Evolutionary conservation across 139 green algal species (phyloP), one percentile per base, ranked within the genome.

Genomic region (Edaphochlamys debaryana): DNA sequence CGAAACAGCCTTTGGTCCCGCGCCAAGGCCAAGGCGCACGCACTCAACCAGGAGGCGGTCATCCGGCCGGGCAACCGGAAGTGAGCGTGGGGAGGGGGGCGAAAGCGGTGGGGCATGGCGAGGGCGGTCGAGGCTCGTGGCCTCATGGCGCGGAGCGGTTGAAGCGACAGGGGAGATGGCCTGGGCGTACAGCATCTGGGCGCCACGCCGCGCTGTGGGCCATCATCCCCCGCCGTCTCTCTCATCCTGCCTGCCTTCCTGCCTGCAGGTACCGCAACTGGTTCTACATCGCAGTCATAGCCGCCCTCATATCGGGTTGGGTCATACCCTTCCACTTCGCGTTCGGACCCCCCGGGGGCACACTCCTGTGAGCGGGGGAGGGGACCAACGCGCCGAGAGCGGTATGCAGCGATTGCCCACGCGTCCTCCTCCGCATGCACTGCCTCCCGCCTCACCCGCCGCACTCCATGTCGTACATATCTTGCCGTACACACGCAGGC

Each of bases 311-410:
- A 11, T 67, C 42, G 22, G 76, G 76, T 32, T 82, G 76, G 76
- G 76, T 72, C 42, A 13, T 82, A 7, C 76, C 76, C 22, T 82
- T 74, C 63, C 76, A 82, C 8, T 73, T 66, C 22, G 63, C 76
- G 6, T 82, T 82, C 19, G 4, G 32, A 40, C 56, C 69, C 36
- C 37, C 73, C 4, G 76, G 76, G 19, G 76, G 63, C 7, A n/a
- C 66, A 4, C 63, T 82, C 19, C 1, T 0, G 76, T 82, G 29
- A 64, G 71, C 32, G 25, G 0, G 0, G 38, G 2, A 1, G 4
- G 30, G 23, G 20, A 3, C 37, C 32, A 30, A 1, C 3, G 8
- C 63, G n/a, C n/a, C n/a, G n/a, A n/a, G n/a, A n/a, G n/a, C n/a
- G n/a, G n/a, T n/a, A n/a, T n/a, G n/a, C n/a, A n/a, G n/a, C n/a